Evolutionary conservation across 495 filamentous ascomycete species (phyloP).

Genomic region (Parathielavia hyrcaniae): DNA sequence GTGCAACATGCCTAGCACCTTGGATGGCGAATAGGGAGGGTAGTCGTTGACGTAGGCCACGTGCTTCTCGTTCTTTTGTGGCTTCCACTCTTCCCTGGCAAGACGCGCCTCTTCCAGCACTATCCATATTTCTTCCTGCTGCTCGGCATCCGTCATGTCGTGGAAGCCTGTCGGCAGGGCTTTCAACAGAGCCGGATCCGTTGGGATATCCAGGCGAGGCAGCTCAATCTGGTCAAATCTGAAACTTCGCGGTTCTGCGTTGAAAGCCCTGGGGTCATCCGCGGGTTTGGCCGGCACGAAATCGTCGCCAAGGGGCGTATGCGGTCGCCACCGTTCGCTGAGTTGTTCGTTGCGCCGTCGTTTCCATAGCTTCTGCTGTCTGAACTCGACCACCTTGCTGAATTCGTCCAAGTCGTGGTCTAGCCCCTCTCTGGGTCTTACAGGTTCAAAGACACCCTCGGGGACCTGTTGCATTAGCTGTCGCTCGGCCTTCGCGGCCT

Average conservation of each 20-base stretch:
- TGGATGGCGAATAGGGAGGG: conserved; percentile 17
- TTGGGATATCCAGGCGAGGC: neutral
- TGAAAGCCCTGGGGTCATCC: neutral
- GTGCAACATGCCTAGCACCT: conserved; percentile 15
- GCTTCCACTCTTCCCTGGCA: conserved; percentile 4
- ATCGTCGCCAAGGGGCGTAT: neutral
- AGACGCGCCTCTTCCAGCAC: neutral
- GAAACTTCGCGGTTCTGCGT: neutral
- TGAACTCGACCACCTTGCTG: neutral
- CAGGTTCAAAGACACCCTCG: neutral
- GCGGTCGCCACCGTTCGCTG: neutral
- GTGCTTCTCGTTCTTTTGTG: conserved; percentile 4
- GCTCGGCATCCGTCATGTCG: conserved; percentile 13
- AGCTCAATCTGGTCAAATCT: neutral
- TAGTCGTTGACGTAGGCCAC: conserved; percentile 1
- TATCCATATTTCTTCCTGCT: conserved; percentile 17
- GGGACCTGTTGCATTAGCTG: neutral
- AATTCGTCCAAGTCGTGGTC: too few species aligned
- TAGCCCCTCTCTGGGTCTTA: neutral
- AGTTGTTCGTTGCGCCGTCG: neutral
- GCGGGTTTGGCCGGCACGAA: neutral
- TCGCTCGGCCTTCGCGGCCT: neutral
- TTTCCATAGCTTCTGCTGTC: neutral
- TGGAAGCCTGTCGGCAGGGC: conserved; percentile 13
- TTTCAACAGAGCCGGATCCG: neutral